A percentile compares a stretch with the other conserved stretches of the same genome.
Evolutionary conservation across 208 protist genomes (phyloP).

Genomic region (Trypanosoma boissoni): DNA sequence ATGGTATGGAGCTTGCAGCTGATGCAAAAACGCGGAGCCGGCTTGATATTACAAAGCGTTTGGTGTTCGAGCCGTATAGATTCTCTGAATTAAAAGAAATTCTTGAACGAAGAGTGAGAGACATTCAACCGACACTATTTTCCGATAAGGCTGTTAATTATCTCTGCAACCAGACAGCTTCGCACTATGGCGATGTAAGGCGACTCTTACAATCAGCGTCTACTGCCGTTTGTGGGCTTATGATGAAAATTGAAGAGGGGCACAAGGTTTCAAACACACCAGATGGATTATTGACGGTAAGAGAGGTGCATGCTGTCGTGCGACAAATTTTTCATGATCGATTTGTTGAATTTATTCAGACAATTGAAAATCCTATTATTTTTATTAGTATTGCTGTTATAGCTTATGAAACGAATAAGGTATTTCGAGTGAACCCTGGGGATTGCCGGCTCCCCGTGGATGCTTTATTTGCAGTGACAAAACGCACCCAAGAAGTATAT

Average conservation of each 20-base stretch:
- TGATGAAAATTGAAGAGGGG: constrained; percentile 76
- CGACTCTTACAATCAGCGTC: constrained; percentile 81
- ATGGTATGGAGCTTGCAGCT: constrained; percentile 81
- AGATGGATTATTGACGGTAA: constrained; percentile 67
- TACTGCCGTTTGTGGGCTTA: constrained; percentile 73
- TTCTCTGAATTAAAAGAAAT: constrained; percentile 73
- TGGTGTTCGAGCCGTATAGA: constrained; percentile 85
- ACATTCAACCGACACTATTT: constrained; percentile 77
- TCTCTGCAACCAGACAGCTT: constrained; percentile 82
- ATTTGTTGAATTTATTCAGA: constrained; percentile 85
- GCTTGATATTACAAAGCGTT: constrained; percentile 73
- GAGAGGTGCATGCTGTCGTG: constrained; percentile 73
- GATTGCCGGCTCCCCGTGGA: constrained; percentile 65
- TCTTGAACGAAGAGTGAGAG: constrained; percentile 46
- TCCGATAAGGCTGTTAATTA: constrained; percentile 70
- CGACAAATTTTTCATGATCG: constrained; percentile 87
- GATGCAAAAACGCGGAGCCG: constrained; percentile 86
- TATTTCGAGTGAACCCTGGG: constrained; percentile 38
- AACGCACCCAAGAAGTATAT: constrained; percentile 48
- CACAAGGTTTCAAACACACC: constrained; percentile 14
- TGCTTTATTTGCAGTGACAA: constrained; percentile 44
- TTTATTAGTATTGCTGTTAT: constrained; percentile 71
- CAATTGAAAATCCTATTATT: constrained; percentile 52
- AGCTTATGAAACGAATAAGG: constrained; percentile 59
- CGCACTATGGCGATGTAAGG: constrained; percentile 88